phyloP scores from a whole-genome alignment of 1,284 basidiomycete genomes.

The Ganoderma lingzhi region DNA sequence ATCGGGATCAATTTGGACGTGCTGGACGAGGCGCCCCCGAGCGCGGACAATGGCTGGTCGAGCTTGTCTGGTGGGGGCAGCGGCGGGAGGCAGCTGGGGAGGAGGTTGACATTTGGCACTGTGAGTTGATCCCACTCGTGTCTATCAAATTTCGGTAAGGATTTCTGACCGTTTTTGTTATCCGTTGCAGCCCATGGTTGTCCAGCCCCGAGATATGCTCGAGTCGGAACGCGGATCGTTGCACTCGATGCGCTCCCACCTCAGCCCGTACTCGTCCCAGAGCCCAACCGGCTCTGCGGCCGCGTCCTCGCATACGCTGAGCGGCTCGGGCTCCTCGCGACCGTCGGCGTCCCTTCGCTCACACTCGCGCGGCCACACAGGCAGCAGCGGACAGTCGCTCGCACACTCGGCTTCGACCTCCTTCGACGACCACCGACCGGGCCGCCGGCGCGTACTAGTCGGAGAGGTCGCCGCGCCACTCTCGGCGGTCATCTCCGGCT shows the following conservation, averaged over 20 bases:
- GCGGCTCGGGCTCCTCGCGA: conserved; percentile 56
- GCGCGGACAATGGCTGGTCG: conserved; percentile 63
- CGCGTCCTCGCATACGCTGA: conserved; percentile 49
- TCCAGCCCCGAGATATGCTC: conserved; percentile 48
- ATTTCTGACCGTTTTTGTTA: background rate
- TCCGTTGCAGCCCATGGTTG: conserved; percentile 46
- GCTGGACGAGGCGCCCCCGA: conserved; percentile 70
- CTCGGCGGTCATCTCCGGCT: conserved; percentile 40
- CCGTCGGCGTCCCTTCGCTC: conserved; percentile 50
- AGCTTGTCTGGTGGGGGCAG: conserved; percentile 50
- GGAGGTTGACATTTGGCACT: conserved; percentile 66
- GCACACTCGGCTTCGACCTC: conserved; percentile 58
- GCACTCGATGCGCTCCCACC: conserved; percentile 64
- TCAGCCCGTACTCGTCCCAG: conserved; percentile 52
- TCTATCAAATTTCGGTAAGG: background rate
- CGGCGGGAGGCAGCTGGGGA: conserved; percentile 39
- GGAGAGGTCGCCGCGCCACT: conserved; percentile 44
- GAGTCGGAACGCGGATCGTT: conserved; percentile 68
- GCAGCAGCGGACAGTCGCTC: conserved; percentile 53
- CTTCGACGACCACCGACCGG: conserved; percentile 51
- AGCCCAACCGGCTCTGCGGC: conserved; percentile 61
- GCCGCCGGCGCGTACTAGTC: conserved; percentile 30
- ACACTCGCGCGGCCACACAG: conserved; percentile 47
- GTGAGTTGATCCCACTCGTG: conserved; percentile 45
- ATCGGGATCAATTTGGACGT: conserved; percentile 56